These are phyloP conservation scores for Gracilariopsis chorda DNA, from an alignment of 23 red algal species.

Conservation along the genomic window DNA sequence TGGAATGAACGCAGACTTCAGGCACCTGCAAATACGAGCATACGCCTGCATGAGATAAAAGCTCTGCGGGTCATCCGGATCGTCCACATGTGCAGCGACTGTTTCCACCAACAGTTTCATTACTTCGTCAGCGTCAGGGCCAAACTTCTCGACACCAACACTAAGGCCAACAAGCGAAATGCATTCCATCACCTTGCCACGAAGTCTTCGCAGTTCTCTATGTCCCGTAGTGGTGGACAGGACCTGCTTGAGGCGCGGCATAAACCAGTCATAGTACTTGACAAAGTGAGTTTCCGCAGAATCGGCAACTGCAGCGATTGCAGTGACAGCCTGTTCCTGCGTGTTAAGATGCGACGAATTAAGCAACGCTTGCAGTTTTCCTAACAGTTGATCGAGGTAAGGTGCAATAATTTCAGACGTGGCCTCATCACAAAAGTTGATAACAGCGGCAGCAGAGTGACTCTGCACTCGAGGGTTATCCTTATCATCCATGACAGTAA, in stretches of 20 bases:
- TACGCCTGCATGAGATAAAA: constrained; percentile 99
- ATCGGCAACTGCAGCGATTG: constrained; percentile 96
- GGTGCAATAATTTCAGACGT: constrained; percentile 73
- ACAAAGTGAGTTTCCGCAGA: constrained; percentile 80
- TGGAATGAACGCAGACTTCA: constrained; percentile 82
- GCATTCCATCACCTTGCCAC: constrained; percentile 98
- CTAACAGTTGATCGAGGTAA: constrained; percentile 85
- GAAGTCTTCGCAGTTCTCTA: constrained; percentile 73
- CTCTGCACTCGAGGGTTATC: constrained; percentile 88
- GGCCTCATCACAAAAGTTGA: constrained; percentile 99
- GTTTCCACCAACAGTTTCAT: constrained; percentile 94
- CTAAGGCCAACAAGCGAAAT: constrained; percentile 94
- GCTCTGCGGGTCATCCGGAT: constrained; percentile 91
- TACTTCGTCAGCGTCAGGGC: constrained; percentile 81
- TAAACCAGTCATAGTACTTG: constrained; percentile 93
- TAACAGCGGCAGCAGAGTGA: constrained; percentile 95
- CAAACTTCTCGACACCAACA: constrained; percentile 86
- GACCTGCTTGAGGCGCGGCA: constrained; percentile 92
- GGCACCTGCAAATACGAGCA: constrained; percentile 91
- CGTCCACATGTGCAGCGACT: constrained; percentile 33
- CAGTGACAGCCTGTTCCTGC: constrained; percentile 96
- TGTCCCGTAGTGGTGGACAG: constrained; percentile 63
- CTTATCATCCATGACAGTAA: constrained; percentile 88
- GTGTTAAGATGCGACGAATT: constrained; percentile 73
- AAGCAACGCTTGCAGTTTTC: constrained; percentile 78